Percentiles rank a stretch among this genome's conserved stretches.
These are phyloP conservation scores for Calycina herbarum DNA, from an alignment of 2,329 filamentous ascomycete species.

Conservation along the genomic window DNA sequence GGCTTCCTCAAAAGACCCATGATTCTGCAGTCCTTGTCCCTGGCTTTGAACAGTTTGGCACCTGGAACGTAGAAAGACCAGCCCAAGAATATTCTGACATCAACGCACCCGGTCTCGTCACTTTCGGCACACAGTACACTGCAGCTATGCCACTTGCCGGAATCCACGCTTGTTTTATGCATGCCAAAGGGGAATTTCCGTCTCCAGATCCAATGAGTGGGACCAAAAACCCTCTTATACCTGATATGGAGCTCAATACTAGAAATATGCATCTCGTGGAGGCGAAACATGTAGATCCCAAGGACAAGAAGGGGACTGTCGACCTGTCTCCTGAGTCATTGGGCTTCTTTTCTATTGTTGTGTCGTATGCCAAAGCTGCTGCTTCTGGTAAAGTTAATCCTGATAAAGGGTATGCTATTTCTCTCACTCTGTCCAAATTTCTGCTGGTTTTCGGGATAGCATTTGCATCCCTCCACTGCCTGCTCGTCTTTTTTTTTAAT, in stretches of 20 bases:
- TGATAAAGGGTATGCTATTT: not conserved
- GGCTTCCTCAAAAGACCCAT: not conserved
- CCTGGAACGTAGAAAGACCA: slow-evolving; percentile 3
- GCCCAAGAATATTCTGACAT: not conserved
- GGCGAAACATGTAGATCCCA: not conserved
- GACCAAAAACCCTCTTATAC: not conserved
- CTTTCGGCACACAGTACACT: not conserved
- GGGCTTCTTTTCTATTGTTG: not conserved
- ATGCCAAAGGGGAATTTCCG: not conserved
- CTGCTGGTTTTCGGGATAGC: too few species aligned
- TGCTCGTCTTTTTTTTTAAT: too few species aligned
- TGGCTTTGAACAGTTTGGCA: not conserved
- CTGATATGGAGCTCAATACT: not conserved
- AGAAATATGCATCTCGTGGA: not conserved
- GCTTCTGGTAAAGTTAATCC: not conserved
- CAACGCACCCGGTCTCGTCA: not conserved
- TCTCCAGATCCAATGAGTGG: not conserved
- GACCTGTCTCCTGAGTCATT: not conserved
- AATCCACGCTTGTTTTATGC: not conserved
- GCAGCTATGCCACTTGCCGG: not conserved
- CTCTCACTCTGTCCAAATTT: too few species aligned
- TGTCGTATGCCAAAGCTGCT: not conserved
- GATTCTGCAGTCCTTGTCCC: not conserved
- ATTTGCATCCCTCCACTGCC: too few species aligned
- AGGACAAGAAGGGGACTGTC: not conserved